Base-by-base conservation (phyloP, 148 eudicot species). In the Beta vulgaris region DNA sequence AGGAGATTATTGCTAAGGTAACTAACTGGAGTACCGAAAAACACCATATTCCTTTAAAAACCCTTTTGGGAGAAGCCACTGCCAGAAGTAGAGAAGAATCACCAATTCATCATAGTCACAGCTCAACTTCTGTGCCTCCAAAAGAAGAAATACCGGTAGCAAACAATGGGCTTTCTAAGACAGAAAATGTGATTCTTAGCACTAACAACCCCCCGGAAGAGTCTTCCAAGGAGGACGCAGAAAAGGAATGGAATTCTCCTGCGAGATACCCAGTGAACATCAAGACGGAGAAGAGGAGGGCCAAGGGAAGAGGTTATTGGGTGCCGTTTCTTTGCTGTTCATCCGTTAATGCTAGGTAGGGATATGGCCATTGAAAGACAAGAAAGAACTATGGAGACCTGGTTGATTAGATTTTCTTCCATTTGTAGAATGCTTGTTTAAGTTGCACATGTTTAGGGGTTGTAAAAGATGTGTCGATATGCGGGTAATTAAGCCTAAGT, bases 291-390 rank as follows among this genome's bases (percentile, higher is more conserved):
- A 88, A 86, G 82, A 86, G 76, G 76, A 89, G 76, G 73, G 54
- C 69, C 66, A 86, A 85, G 81, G 81, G 84, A 64, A 87, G 42
- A 76, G 79, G 88, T 9, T 86, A 71, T 23, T 91, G 97, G 93
- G 85, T 77, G 2, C 90, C 87, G 15, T 89, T 91, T 81, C 82
- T 84, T 14, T 91, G 97, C 78, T 91, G 97, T 78, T 89, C 91
- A 32, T 91, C 97, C 19, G 85, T 86, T 54, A 82, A 87, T 80
- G 78, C 87, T 36, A 79, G 78, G 54, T 84, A 82, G 76, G 54
- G n/a, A n/a, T n/a, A 42, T 42, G 44, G 26, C 65, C 55, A 29
- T 25, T 44, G 5, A 55, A 68, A 46, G 54, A 19, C 40, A 29
- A 19, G 15, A 7, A 40, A 42, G 53, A 35, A 13, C 28, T 16